These are phyloP conservation scores for Coelastrella sp. DNA, from an alignment of 139 green algal genomes.

Conservation along the genomic window DNA sequence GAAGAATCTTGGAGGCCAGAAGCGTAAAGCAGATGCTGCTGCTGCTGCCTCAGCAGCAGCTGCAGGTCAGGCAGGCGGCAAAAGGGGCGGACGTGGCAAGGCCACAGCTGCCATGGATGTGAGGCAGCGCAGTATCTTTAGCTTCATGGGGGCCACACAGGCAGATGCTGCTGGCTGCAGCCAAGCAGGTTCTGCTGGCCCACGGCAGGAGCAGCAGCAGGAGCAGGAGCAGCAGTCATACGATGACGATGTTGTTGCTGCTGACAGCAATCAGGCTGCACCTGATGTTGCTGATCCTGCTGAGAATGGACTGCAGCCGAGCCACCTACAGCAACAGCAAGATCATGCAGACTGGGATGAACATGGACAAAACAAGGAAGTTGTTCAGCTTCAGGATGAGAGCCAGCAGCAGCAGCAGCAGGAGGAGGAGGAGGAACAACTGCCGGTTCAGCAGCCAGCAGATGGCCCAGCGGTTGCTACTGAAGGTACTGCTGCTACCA, in stretches of 20 bases:
- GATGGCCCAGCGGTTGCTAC: background rate
- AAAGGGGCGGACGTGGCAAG: background rate
- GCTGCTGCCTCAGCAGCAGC: background rate
- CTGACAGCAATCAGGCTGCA: background rate
- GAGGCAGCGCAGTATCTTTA: conserved; percentile 19
- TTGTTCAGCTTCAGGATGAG: background rate
- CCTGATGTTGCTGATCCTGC: conserved; percentile 12
- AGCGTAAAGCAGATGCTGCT: background rate
- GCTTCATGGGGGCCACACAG: conserved; percentile 20
- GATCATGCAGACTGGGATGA: background rate
- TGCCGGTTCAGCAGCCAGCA: background rate
- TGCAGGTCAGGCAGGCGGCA: background rate
- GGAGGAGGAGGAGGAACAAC: background rate
- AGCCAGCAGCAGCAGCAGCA: background rate
- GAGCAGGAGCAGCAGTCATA: conserved; percentile 7
- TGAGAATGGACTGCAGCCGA: background rate
- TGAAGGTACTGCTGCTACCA: too few species aligned
- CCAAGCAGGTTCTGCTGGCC: background rate
- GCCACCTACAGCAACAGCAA: background rate
- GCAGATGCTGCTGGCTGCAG: conserved; percentile 8
- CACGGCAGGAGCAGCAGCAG: background rate
- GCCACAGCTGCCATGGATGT: background rate
- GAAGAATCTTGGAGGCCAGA: background rate
- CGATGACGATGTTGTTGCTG: background rate
- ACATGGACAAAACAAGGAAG: background rate